Evolutionary conservation across 352 stramenopile species (phyloP), one percentile per base, ranked within the genome.

Genomic region (Elongisporangium prolatum): DNA sequence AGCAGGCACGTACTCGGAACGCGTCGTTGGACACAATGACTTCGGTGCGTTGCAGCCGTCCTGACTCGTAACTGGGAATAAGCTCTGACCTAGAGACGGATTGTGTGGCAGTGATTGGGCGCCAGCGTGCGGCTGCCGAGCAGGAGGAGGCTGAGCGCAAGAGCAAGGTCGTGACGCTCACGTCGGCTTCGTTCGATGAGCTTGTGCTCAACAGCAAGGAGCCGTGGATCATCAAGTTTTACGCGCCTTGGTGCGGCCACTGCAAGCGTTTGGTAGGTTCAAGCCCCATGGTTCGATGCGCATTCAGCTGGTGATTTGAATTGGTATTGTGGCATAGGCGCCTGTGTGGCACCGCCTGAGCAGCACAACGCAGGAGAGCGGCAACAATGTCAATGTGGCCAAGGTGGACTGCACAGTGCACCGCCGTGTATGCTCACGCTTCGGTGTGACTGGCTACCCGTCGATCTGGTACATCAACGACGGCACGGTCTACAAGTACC

Each of bases 201-300:
- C 61, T 86, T 51, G 76, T 93, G 37, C 78, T 89, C 37, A 52
- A 74, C 9, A 65, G 80, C 61, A 81, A 81, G 57, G 60, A 84
- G 13, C 68, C 80, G 50, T 93, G 78, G 77, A 67, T 94, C 48
- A 82, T 94, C 61, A 91, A 92, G 67, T 92, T 92, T 57, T 91
- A 91, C 58, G 80, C 82, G 20, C 81, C 81, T 2, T 92, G 82
- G 82, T 92, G 82, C 49, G 78, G 80, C 47, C 82, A 89, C 63
- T 89, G 82, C 74, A 90, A 91, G 68, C 80, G 80, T n/a, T 59
- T 94, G 53, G 79, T 88, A 67, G 57, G 77, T 60, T 48, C 16
- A 24, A 57, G 44, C 8, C n/a, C 10, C n/a, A n/a, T n/a, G n/a
- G n/a, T n/a, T n/a, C n/a, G n/a, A n/a, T n/a, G n/a, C n/a, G n/a